Conservation (phyloP, 2,329 filamentous ascomycete species). For the Fusarium ramigenum region DNA sequence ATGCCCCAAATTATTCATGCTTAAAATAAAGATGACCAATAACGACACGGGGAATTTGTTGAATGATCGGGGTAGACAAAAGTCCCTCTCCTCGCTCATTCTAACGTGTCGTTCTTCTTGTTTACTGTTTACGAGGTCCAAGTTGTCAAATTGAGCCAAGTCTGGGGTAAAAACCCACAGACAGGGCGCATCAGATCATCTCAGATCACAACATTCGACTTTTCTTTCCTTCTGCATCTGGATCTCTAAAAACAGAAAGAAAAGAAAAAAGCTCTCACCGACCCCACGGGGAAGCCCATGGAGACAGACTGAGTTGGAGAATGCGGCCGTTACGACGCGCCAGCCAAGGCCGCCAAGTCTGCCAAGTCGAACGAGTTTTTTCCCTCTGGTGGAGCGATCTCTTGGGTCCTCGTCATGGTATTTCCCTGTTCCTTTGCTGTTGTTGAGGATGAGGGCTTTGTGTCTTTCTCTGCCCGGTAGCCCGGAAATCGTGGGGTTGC, state of each 20-base stretch:
- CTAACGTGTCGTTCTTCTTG: too few relatives aligned
- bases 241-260: not conserved
- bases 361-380: conserved; percentile 18
- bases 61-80: not conserved
- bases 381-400: conserved; percentile 6
- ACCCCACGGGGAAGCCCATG: conserved; percentile 27
- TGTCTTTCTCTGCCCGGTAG: not conserved
- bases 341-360: conserved; percentile 11
- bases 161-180: conserved; percentile 1
- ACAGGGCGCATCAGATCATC: conserved; percentile 15
- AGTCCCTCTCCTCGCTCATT: not conserved
- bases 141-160: not conserved
- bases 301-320: conserved; percentile 10
- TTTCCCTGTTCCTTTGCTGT: not conserved
- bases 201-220: conserved; percentile 21
- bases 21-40: conserved; percentile 11
- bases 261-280: not conserved
- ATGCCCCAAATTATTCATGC: conserved; percentile 20
- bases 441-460: not conserved
- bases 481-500: not conserved
- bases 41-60: not conserved
- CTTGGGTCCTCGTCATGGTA: conserved; percentile 1
- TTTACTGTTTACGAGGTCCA: too few relatives aligned
- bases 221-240: not conserved
- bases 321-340: conserved; percentile 15